A percentile compares a stretch with the other conserved stretches of the same genome.
Conservation (phyloP, 2,329 filamentous ascomycete species). For the Xylariaceae sp. region DNA sequence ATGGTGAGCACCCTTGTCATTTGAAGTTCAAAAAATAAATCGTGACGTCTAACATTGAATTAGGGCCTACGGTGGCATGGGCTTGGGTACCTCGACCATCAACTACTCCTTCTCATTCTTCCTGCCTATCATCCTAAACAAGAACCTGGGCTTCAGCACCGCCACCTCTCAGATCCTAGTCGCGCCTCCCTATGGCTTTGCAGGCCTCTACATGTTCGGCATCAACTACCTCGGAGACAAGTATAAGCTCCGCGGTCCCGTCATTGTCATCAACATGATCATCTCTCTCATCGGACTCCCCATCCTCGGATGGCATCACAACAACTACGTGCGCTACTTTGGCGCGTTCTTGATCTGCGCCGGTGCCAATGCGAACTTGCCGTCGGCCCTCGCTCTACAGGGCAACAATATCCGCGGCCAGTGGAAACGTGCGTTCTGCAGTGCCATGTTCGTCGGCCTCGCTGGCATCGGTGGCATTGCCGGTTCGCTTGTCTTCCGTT, state of each 20-base stretch:
- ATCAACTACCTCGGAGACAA: conserved; percentile 62
- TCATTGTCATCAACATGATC: conserved; percentile 61
- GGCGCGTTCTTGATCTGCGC: conserved; percentile 70
- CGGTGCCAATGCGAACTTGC: conserved; percentile 72
- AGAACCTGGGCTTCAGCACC: conserved; percentile 58
- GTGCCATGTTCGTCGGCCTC: conserved; percentile 67
- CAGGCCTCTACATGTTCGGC: conserved; percentile 55
- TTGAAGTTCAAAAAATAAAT: neutral
- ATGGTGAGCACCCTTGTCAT: conserved; percentile 30
- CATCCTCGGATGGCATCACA: conserved; percentile 63
- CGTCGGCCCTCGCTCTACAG: conserved; percentile 70
- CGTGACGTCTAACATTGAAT: conserved; percentile 42
- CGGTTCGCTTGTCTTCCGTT: conserved; percentile 65
- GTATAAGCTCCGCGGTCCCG: conserved; percentile 59
- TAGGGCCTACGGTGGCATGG: conserved; percentile 57
- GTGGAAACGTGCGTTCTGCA: conserved; percentile 80
- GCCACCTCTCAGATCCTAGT: conserved; percentile 64
- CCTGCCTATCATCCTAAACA: conserved; percentile 66
- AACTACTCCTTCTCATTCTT: conserved; percentile 76
- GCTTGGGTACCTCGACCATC: conserved; percentile 63
- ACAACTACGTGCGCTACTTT: conserved; percentile 58
- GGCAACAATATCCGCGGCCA: conserved; percentile 84
- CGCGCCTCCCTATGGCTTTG: conserved; percentile 63
- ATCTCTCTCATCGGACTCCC: conserved; percentile 63
- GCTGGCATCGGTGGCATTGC: conserved; percentile 75